Evolutionary conservation across 192 early-diverging fungal genomes (phyloP).

Genomic region (Umbelopsis sp.): DNA sequence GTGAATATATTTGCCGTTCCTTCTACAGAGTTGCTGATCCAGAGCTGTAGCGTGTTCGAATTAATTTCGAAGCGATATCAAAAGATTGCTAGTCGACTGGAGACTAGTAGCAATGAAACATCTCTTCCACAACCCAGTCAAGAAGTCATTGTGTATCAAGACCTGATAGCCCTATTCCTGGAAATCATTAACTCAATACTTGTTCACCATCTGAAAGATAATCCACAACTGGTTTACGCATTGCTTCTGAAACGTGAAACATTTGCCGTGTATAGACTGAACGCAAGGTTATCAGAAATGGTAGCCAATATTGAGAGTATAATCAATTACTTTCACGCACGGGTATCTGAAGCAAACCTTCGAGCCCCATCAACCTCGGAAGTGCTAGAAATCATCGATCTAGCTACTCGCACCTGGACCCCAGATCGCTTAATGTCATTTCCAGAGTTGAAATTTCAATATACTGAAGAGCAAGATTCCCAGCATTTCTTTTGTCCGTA

Average conservation of each 20-base stretch:
- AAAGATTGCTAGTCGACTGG: conserved; percentile 47
- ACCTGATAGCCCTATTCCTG: conserved; percentile 66
- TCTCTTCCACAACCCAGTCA: neutral
- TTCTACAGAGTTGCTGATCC: neutral
- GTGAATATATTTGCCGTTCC: no score
- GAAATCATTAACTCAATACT: conserved; percentile 76
- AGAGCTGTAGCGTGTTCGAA: conserved; percentile 59
- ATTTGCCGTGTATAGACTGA: conserved; percentile 58
- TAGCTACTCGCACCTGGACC: conserved; percentile 64
- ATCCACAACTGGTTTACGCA: conserved; percentile 72
- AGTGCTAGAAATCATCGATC: conserved; percentile 66
- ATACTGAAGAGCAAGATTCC: conserved; percentile 61
- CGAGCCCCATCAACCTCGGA: conserved; percentile 66
- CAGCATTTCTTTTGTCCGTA: conserved; percentile 71
- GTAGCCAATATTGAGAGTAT: conserved; percentile 70
- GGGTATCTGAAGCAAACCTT: conserved; percentile 65
- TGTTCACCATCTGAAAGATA: conserved; percentile 61
- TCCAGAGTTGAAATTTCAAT: conserved; percentile 69
- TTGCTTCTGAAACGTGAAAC: conserved; percentile 68
- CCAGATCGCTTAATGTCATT: conserved; percentile 52
- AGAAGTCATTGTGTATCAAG: conserved; percentile 65
- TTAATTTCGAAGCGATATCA: conserved; percentile 66
- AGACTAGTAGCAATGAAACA: neutral
- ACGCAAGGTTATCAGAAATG: conserved; percentile 55
- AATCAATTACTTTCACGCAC: conserved; percentile 64